These are phyloP conservation scores for Elongisporangium senticosum DNA, from an alignment of 352 stramenopile genomes.

Conservation along the genomic window DNA sequence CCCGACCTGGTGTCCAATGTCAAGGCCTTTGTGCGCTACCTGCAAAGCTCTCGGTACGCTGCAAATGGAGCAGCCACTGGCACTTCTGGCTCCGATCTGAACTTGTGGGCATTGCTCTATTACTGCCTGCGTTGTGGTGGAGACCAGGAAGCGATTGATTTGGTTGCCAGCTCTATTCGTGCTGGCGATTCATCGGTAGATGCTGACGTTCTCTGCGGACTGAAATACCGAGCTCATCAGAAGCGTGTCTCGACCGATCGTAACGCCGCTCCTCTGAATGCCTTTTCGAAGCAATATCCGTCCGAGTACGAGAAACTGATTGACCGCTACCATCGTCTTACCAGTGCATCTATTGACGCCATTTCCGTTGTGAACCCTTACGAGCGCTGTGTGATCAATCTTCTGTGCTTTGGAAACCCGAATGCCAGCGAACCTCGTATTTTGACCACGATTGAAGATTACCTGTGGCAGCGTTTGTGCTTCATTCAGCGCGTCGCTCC, in stretches of 20 bases:
- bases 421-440: conserved; percentile 73
- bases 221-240: conserved; percentile 61
- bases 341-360: conserved; percentile 66
- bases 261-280: conserved; percentile 26
- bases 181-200: conserved; percentile 47
- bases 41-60: conserved; percentile 65
- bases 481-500: conserved; percentile 56
- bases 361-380: conserved; percentile 68
- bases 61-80: conserved; percentile 15
- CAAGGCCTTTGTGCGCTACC: conserved; percentile 69
- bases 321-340: conserved; percentile 64
- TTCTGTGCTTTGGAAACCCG: conserved; percentile 72
- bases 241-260: conserved; percentile 37
- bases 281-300: conserved; percentile 70
- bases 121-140: conserved; percentile 75
- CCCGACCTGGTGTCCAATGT: conserved; percentile 66
- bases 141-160: conserved; percentile 59
- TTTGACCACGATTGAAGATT: conserved; percentile 80
- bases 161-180: conserved; percentile 35
- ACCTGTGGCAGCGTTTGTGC: conserved; percentile 79
- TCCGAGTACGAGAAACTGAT: conserved; percentile 53
- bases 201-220: conserved; percentile 42
- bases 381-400: conserved; percentile 76
- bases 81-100: conserved; percentile 20
- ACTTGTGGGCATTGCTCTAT: conserved; percentile 75